phyloP scores from a whole-genome alignment of 345 rosid genomes.

The Draba incana region DNA sequence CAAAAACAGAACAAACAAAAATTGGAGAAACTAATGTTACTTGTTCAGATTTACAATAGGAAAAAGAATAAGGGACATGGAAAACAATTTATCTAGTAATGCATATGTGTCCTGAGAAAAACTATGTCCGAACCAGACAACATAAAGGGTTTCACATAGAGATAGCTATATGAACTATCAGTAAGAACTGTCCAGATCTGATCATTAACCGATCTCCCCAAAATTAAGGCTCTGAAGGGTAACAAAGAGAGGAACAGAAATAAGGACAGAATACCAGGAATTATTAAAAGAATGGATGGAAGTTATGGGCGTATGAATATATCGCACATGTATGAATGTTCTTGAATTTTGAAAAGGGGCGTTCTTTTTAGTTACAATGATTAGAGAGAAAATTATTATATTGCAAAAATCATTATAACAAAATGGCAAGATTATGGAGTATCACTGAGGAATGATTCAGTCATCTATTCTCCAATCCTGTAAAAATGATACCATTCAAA shows the following conservation, averaged over 20 bases:
- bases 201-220: not conserved
- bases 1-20: conserved; percentile 40
- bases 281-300: conserved; percentile 4
- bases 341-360: not conserved
- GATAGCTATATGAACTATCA: conserved; percentile 1
- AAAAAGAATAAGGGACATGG: not conserved
- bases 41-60: conserved; percentile 5
- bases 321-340: not conserved
- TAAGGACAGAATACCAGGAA: not conserved
- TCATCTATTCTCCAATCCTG: conserved; percentile 7
- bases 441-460: conserved; percentile 12
- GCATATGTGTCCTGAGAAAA: not conserved
- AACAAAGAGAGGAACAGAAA: conserved; percentile 1
- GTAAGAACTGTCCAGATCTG: not conserved
- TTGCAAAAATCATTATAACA: not conserved
- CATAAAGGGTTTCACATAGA: not conserved
- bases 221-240: not conserved
- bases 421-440: not conserved
- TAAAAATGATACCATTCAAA: conserved; percentile 2
- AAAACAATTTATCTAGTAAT: conserved; percentile 16
- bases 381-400: not conserved
- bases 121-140: not conserved
- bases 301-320: not conserved
- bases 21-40: conserved; percentile 14
- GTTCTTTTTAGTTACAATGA: conserved; percentile 4